phyloP scores from a whole-genome alignment of 768 basidiomycete genomes.

The Leccinum boreale region DNA sequence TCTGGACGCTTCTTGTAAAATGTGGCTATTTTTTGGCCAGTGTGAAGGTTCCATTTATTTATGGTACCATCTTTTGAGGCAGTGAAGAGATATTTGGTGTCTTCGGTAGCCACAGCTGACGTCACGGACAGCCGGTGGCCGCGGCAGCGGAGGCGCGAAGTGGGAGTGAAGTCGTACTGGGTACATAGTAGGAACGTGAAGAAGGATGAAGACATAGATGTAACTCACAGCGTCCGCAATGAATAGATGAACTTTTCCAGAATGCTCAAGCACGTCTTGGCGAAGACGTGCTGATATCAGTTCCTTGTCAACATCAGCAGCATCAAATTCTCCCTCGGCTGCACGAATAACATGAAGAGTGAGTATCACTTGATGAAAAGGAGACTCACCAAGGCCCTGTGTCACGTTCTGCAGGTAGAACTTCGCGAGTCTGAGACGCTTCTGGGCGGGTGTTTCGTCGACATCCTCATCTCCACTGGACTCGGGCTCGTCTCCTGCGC shows the following conservation, averaged over 20 bases:
- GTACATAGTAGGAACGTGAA: background rate
- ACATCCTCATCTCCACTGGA: slow-evolving; percentile 81
- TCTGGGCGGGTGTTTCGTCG: slow-evolving; percentile 90
- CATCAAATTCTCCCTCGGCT: slow-evolving; percentile 90
- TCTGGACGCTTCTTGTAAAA: slow-evolving; percentile 58
- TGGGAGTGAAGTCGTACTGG: slow-evolving; percentile 54
- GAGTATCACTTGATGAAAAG: background rate
- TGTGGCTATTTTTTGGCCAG: slow-evolving; percentile 55
- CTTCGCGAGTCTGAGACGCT: slow-evolving; percentile 86
- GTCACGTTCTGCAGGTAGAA: slow-evolving; percentile 86
- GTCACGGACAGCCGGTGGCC: slow-evolving; percentile 82
- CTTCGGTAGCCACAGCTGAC: slow-evolving; percentile 72
- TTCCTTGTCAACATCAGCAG: slow-evolving; percentile 92
- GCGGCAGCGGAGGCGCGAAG: slow-evolving; percentile 53
- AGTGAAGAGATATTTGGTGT: slow-evolving; percentile 76
- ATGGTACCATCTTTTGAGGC: slow-evolving; percentile 90
- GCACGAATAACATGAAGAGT: background rate
- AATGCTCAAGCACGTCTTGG: slow-evolving; percentile 87
- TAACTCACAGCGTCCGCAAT: slow-evolving; percentile 66
- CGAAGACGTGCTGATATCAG: slow-evolving; percentile 87
- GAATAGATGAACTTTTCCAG: slow-evolving; percentile 82
- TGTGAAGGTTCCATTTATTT: slow-evolving; percentile 75
- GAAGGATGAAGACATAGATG: background rate
- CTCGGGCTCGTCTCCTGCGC: slow-evolving; percentile 51
- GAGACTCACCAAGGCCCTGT: slow-evolving; percentile 58